Evolutionary conservation across 2,329 filamentous ascomycete species (phyloP).

Genomic region (Trichoderma brevicompactum): DNA sequence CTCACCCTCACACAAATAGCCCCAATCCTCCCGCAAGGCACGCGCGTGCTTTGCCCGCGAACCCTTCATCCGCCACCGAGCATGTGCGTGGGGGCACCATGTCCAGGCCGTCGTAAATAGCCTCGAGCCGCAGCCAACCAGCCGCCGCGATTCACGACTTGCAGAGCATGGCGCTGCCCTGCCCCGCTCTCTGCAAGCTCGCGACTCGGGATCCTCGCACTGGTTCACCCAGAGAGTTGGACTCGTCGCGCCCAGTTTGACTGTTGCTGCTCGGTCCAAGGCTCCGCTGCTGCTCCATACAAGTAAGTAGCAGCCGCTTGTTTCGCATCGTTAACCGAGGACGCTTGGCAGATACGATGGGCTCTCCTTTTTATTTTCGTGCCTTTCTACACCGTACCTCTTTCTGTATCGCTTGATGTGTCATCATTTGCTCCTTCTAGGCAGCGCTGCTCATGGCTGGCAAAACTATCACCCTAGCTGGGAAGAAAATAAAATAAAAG

Average conservation of each 20-base stretch:
- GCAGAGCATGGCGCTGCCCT: conserved; percentile 1
- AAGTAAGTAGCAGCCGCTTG: background rate
- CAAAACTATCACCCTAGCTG: too few relatives aligned
- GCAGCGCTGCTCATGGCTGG: too few relatives aligned
- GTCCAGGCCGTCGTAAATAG: background rate
- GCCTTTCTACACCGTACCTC: background rate
- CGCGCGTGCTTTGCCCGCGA: background rate
- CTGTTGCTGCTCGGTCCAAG: background rate
- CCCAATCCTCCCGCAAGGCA: conserved; percentile 21
- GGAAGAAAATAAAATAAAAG: background rate
- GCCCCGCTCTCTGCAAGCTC: background rate
- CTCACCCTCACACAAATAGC: conserved; percentile 12
- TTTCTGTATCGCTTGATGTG: background rate
- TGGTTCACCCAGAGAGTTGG: conserved; percentile 10
- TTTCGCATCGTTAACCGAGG: conserved; percentile 19
- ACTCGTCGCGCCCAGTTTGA: conserved; percentile 1
- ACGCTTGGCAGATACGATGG: background rate
- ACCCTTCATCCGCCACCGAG: background rate
- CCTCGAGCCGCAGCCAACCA: background rate
- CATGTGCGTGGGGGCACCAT: conserved; percentile 15
- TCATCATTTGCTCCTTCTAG: too few relatives aligned
- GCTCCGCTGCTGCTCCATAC: too few relatives aligned
- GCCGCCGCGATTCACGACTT: conserved; percentile 2
- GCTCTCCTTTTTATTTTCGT: background rate
- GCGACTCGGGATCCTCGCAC: conserved; percentile 5